Percentiles rank a stretch among this genome's conserved stretches.
phyloP scores from a whole-genome alignment of 768 basidiomycete species.

The Amyloporia xantha region DNA sequence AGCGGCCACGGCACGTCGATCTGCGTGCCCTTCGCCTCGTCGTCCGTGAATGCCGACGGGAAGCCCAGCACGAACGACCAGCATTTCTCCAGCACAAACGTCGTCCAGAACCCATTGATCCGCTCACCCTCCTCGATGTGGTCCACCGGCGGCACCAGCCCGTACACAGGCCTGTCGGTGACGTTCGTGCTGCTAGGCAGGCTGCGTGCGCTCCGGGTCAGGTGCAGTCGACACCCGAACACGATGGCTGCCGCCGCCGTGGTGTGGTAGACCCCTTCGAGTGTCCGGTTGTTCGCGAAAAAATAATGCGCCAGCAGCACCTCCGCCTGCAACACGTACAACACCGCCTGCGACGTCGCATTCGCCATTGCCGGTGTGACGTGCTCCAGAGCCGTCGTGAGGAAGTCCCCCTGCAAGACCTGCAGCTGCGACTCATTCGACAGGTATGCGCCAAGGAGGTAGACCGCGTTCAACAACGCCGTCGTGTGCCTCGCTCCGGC shows the following conservation, averaged over 20 bases:
- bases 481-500: constrained; percentile 27
- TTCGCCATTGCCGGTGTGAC: constrained; percentile 32
- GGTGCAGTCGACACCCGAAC: constrained; percentile 21
- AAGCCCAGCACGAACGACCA: constrained; percentile 48
- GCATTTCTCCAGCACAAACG: constrained; percentile 50
- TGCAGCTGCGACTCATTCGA: constrained; percentile 18
- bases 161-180: neutral
- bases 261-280: constrained; percentile 51
- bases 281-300: constrained; percentile 49
- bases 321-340: constrained; percentile 29
- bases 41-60: constrained; percentile 44
- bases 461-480: constrained; percentile 39
- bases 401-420: constrained; percentile 33
- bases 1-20: constrained; percentile 37
- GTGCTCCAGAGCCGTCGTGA: constrained; percentile 44
- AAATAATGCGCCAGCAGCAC: constrained; percentile 61
- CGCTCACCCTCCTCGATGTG: constrained; percentile 54
- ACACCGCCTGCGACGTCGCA: constrained; percentile 30
- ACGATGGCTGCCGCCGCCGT: constrained; percentile 36
- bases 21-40: constrained; percentile 36
- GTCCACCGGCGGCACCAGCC: neutral
- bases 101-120: constrained; percentile 62
- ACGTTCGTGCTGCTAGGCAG: neutral
- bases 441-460: constrained; percentile 25
- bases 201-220: constrained; percentile 20